phyloP scores from a whole-genome alignment of 768 basidiomycete species.

The Boletus vermiculosoides region DNA sequence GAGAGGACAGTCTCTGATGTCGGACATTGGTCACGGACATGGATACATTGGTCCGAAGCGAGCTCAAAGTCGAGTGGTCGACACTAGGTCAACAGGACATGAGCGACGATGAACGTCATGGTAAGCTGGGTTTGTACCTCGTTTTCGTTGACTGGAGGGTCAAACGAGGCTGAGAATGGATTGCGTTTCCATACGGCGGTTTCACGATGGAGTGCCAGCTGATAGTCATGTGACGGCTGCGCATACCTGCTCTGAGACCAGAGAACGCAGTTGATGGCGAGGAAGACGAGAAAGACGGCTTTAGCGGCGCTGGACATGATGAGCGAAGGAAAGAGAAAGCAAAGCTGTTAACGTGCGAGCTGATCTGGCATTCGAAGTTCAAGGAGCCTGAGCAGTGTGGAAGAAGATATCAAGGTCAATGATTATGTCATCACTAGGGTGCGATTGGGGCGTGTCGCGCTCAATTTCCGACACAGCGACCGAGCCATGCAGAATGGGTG shows the following conservation, averaged over 20 bases:
- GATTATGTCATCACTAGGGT: slow-evolving; percentile 17
- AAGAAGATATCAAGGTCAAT: background rate
- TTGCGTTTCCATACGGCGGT: slow-evolving; percentile 12
- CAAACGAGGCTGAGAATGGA: background rate
- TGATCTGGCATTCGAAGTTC: background rate
- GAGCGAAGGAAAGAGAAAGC: background rate
- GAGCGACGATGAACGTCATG: background rate
- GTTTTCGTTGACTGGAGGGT: background rate
- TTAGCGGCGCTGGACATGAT: slow-evolving; percentile 51
- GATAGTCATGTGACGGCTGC: slow-evolving; percentile 15
- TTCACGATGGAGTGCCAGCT: background rate
- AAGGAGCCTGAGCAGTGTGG: background rate
- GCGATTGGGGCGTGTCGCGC: background rate
- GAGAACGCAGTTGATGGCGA: slow-evolving; percentile 59
- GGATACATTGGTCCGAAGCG: slow-evolving; percentile 55
- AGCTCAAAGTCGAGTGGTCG: slow-evolving; percentile 55
- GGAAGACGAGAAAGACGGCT: slow-evolving; percentile 48
- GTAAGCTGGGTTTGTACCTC: slow-evolving; percentile 6
- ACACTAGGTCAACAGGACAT: slow-evolving; percentile 46
- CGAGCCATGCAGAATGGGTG: background rate
- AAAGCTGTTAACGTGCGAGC: background rate
- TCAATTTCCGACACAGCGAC: slow-evolving; percentile 3
- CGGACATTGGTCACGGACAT: slow-evolving; percentile 60
- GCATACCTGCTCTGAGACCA: slow-evolving; percentile 64
- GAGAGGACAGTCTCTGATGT: slow-evolving; percentile 62